A percentile compares a stretch with the other conserved stretches of the same genome.
These are phyloP conservation scores for Pythium graminicola DNA, from an alignment of 352 stramenopile species.

Conservation along the genomic window DNA sequence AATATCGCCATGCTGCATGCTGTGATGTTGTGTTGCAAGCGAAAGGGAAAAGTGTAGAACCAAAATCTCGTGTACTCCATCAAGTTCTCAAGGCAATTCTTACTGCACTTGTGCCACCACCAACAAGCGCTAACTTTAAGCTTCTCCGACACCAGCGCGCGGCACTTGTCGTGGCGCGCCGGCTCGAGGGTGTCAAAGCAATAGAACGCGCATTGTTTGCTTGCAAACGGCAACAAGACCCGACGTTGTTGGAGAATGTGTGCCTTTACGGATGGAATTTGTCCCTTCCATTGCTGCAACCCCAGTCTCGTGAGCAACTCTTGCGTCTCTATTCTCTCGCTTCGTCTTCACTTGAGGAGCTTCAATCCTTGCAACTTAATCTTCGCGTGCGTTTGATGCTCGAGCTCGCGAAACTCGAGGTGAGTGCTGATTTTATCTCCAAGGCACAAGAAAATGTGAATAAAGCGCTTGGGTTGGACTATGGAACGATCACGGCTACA, in stretches of 20 bases:
- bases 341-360: constrained; percentile 54
- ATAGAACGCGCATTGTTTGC: constrained; percentile 76
- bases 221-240: constrained; percentile 65
- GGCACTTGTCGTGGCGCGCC: constrained; percentile 31
- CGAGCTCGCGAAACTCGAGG: constrained; percentile 82
- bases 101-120: constrained; percentile 20
- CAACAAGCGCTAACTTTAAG: constrained; percentile 14
- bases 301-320: constrained; percentile 58
- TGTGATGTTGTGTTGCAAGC: constrained; percentile 45
- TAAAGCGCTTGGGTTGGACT: constrained; percentile 63
- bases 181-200: constrained; percentile 66
- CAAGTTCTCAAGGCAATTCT: constrained; percentile 53
- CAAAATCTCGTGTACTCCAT: constrained; percentile 41
- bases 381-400: constrained; percentile 77
- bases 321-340: constrained; percentile 63
- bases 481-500: constrained; percentile 23
- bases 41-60: constrained; percentile 46
- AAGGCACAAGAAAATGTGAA: constrained; percentile 64
- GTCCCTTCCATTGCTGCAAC: constrained; percentile 68
- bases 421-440: constrained; percentile 75
- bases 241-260: constrained; percentile 70
- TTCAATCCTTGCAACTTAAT: constrained; percentile 72
- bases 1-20: constrained; percentile 27
- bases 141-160: constrained; percentile 32
- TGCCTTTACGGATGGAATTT: constrained; percentile 83